Evolutionary conservation across 2,329 filamentous ascomycete genomes (phyloP), one percentile per base, ranked within the genome.

Genomic region (Calonectria henricotiae): DNA sequence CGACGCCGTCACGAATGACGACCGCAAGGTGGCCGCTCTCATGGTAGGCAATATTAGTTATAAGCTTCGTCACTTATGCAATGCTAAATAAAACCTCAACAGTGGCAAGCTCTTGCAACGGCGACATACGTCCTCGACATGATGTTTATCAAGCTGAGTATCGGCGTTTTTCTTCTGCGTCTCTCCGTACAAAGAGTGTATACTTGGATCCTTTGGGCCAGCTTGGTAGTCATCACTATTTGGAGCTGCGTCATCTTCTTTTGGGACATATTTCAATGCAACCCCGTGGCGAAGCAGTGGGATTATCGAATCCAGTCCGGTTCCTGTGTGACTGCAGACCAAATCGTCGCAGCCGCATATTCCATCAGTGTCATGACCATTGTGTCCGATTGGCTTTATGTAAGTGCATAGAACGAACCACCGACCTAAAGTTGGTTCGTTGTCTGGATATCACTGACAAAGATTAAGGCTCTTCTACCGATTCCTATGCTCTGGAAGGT

Each of bases 131-230:
- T 89, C 51, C 71, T 85, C 11, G 83, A 87, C 70, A 89, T 89
- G 87, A 85, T 88, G 83, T 85, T 89, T 70, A 85, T 88, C 79
- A 89, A 89, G 78, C 79, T 89, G 62, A 87, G 87, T 78, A 88
- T 89, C 60, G 85, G 84, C 39, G 80, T 89, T 68, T 88, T 88
- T 70, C 82, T 89, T 9, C 77, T 89, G 20, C 83, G 86, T 6
- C 80, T 89, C 17, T 84, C 86, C 1, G 82, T 83, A 4, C 80
- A 83, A 47, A 84, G 80, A 55, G 76, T 83, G 23, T 89, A 89
- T 75, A 85, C 81, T 25, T 87, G 83, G 76, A 85, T 85, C 41
- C 82, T 89, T 6, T 82, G 83, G 72, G 74, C 79, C 55, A 86
- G 85, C 69, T 79, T 89, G 51, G 74, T 82, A 43, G 75, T 89